Percentiles rank a stretch among this genome's conserved stretches.
Conservation (phyloP, 345 rosid genomes). For the Physaria fendleri region DNA sequence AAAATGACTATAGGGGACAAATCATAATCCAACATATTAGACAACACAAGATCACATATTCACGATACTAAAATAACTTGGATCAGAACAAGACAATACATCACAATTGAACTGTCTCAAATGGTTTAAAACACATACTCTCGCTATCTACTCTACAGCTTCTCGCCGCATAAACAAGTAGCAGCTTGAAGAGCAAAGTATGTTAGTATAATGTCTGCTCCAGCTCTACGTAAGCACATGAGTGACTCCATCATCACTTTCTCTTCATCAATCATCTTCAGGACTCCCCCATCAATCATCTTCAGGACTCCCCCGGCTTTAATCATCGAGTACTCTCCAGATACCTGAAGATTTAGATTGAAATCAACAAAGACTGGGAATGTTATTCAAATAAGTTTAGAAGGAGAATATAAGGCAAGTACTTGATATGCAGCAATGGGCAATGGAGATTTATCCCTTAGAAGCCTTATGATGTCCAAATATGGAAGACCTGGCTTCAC, state of each 20-base stretch:
- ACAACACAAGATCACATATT: not conserved
- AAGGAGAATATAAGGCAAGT: not conserved
- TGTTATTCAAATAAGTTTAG: not conserved
- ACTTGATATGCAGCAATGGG: slow-evolving; percentile 98
- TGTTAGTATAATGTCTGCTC: slow-evolving; percentile 85
- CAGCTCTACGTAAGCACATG: slow-evolving; percentile 85
- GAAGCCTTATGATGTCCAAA: slow-evolving; percentile 87
- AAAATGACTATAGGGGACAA: too few species aligned
- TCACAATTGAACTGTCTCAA: not conserved
- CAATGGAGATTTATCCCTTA: slow-evolving; percentile 65
- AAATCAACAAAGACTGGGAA: not conserved
- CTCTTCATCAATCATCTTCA: slow-evolving; percentile 96
- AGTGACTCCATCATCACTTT: slow-evolving; percentile 95
- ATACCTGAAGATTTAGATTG: slow-evolving; percentile 11
- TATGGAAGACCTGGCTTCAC: slow-evolving; percentile 98
- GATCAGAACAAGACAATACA: not conserved
- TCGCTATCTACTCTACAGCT: slow-evolving; percentile 13
- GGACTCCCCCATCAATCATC: slow-evolving; percentile 83
- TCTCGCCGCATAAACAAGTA: slow-evolving; percentile 61
- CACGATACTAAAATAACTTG: not conserved
- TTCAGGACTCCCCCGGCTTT: slow-evolving; percentile 82
- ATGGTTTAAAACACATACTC: not conserved
- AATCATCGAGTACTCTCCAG: slow-evolving; percentile 95
- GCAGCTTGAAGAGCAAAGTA: slow-evolving; percentile 96
- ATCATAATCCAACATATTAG: not conserved